Evolutionary conservation across 352 stramenopile genomes (phyloP), one percentile per base, ranked within the genome.

Genomic region (Blastocystis sp.): DNA sequence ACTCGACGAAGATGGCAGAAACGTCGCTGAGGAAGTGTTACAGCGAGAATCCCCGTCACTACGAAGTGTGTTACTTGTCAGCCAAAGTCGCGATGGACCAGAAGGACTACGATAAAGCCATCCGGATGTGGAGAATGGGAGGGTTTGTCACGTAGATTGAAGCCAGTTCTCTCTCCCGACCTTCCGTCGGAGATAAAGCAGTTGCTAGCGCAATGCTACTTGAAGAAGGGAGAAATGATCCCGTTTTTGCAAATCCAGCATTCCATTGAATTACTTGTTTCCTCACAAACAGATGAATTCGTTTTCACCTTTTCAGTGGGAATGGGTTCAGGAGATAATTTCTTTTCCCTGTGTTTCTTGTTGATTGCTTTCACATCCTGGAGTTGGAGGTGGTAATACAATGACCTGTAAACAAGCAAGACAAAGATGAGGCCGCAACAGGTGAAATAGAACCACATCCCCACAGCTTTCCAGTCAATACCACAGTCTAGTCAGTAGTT

Each of bases 121-220:
- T 81, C 63, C 24, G 18, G 44, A 44, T 81, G 61, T 72, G 27
- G 6, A 6, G 16, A 27, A 9, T 48, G 34, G 61, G 36, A 18
- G 36, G 14, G 32, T 72, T 36, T 24, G n/a, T n/a, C n/a, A 18
- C 14, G 1, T 72, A 72, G 61, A 11, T 49, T 81, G 51, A 57
- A 27, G 8, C 9, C 29, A 61, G 29, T 63, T 29, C 1, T 81
- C 21, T 16, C 53, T 29, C 27, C 36, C 29, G 34, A 81, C 21
- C 3, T 61, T 16, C 38, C 69, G 16, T 27, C 14, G 14, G 69
- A 81, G 27, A 44, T 81, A 14, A 81, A 64, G 40, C 69, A 81
- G 24, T 27, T 81, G 21, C 42, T 81, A 18, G 61, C 44, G 44
- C 44, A 81, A 16, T 81, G 69, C 69, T 81, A 81, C n/a, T 64